These are phyloP conservation scores for Elaphomyces granulatus DNA, from an alignment of 495 filamentous ascomycete genomes.

Conservation along the genomic window DNA sequence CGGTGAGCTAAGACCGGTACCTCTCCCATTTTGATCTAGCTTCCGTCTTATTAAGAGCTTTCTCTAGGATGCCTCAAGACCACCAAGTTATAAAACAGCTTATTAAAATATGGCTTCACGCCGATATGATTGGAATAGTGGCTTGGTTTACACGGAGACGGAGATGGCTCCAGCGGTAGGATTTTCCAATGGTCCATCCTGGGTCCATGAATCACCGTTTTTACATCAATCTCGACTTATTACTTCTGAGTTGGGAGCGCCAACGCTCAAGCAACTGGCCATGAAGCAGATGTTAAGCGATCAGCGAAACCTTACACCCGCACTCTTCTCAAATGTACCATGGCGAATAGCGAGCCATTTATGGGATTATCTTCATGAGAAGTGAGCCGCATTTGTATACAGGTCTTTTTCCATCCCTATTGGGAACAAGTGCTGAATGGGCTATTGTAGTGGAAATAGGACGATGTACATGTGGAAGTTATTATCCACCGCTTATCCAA, in stretches of 20 bases:
- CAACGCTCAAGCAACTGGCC: conserved; percentile 21
- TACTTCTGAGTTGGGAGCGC: conserved; percentile 12
- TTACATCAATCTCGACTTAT: conserved; percentile 15
- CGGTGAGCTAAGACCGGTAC: too few species aligned
- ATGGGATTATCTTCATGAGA: conserved; percentile 23
- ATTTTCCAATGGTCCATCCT: conserved; percentile 14
- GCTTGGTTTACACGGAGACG: conserved; percentile 10
- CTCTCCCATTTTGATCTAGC: too few species aligned
- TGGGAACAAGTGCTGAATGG: too few species aligned
- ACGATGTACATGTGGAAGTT: conserved; percentile 32
- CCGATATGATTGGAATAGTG: conserved; percentile 5
- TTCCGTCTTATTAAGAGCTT: too few species aligned
- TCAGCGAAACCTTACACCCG: conserved; percentile 16
- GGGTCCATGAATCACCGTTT: conserved; percentile 27
- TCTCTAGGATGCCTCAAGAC: too few species aligned
- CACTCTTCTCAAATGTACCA: conserved; percentile 20
- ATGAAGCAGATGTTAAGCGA: conserved; percentile 19
- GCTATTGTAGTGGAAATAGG: conserved; percentile 20
- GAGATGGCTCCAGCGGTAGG: not conserved
- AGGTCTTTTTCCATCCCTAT: too few species aligned
- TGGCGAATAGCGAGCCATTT: conserved; percentile 26
- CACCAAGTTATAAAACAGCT: too few species aligned
- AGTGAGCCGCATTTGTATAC: conserved; percentile 11
- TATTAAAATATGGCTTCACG: conserved; percentile 1
- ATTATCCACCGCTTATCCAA: conserved; percentile 22